phyloP scores from a whole-genome alignment of 129 eudicot species.

The Oenanthe sinensis region DNA sequence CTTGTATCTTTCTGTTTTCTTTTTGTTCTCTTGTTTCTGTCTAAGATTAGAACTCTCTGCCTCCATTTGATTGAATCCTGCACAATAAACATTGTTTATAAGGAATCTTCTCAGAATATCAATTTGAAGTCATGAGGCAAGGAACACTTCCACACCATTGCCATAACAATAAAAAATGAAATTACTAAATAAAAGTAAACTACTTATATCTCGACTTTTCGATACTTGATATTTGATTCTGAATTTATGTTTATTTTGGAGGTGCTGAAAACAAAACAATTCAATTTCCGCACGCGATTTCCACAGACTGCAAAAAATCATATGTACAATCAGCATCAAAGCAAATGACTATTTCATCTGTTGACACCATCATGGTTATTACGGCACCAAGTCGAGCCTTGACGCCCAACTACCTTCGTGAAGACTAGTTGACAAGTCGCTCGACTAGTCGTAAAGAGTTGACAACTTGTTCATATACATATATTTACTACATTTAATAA shows the following conservation, averaged over 20 bases:
- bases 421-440: no score
- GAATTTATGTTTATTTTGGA: no score
- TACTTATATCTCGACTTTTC: neutral
- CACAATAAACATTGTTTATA: constrained; percentile 4
- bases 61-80: constrained; percentile 45
- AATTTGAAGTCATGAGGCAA: neutral
- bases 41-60: constrained; percentile 53
- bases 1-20: constrained; percentile 47
- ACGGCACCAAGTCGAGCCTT: no score
- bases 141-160: neutral
- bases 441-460: no score
- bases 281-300: neutral
- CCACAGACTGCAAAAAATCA: neutral
- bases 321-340: neutral
- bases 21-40: constrained; percentile 65
- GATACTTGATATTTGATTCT: no score
- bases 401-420: no score
- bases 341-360: neutral
- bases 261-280: no score
- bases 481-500: no score
- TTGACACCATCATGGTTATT: no score
- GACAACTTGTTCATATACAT: no score
- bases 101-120: neutral
- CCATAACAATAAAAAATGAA: neutral
- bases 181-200: neutral